These are phyloP conservation scores for Petunia hybrid DNA, from an alignment of 305 asterid species.

Conservation along the genomic window DNA sequence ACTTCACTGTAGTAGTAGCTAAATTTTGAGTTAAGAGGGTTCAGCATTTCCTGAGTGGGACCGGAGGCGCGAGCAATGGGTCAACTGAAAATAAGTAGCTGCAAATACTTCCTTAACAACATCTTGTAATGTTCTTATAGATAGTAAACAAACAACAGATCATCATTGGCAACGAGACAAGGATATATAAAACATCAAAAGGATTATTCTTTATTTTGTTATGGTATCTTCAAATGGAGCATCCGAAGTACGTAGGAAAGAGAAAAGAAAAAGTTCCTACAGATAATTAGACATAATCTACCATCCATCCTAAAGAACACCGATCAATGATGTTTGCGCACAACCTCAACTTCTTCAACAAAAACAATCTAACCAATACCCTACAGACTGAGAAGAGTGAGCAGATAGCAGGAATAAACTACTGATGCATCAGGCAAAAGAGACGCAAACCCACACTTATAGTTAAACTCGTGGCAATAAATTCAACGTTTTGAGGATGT, in stretches of 20 bases:
- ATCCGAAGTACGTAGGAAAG: background rate
- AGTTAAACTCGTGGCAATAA: conserved; percentile 12
- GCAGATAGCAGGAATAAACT: background rate
- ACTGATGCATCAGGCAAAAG: conserved; percentile 12
- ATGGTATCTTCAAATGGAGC: conserved; percentile 10
- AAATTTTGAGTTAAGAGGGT: conserved; percentile 7
- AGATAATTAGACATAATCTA: background rate
- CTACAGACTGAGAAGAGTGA: background rate
- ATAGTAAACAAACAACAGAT: background rate
- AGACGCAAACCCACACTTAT: background rate
- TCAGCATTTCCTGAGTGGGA: background rate
- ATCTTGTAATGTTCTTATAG: conserved; percentile 19
- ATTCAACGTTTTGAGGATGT: conserved; percentile 22
- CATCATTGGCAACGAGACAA: background rate
- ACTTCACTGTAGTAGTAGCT: background rate
- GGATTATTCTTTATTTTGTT: background rate
- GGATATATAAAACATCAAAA: background rate
- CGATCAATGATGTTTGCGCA: background rate
- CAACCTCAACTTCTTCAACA: background rate
- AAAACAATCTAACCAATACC: conserved; percentile 7
- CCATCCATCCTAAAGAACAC: background rate
- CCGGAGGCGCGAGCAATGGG: background rate
- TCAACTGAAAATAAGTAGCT: background rate
- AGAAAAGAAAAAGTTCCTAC: background rate
- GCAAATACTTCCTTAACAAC: background rate